Evolutionary conservation across 2,329 filamentous ascomycete species (phyloP).

Genomic region (Cercospora sp.): DNA sequence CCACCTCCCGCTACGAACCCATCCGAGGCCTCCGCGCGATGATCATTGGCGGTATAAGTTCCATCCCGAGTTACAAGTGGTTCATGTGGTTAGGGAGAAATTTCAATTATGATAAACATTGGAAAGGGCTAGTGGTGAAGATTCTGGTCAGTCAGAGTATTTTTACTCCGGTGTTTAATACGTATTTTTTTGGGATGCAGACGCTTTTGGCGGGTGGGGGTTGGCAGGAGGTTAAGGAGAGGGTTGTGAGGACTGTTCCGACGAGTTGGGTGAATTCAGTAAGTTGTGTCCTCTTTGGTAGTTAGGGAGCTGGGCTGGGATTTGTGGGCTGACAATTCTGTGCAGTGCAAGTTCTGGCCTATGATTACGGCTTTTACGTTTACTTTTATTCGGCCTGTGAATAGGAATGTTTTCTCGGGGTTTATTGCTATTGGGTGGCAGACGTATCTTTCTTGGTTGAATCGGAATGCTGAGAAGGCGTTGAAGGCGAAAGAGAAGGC

Average conservation of each 20-base stretch:
- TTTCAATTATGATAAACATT: slow-evolving; percentile 80
- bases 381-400: slow-evolving; percentile 76
- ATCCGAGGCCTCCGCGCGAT: slow-evolving; percentile 69
- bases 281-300: too few relatives aligned
- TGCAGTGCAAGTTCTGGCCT: slow-evolving; percentile 76
- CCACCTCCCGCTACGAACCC: slow-evolving; percentile 60
- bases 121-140: slow-evolving; percentile 71
- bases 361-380: slow-evolving; percentile 84
- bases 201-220: slow-evolving; percentile 59
- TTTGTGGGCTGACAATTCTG: background rate
- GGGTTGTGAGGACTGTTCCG: slow-evolving; percentile 74
- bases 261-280: slow-evolving; percentile 65
- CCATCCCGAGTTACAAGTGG: slow-evolving; percentile 82
- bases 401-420: slow-evolving; percentile 74
- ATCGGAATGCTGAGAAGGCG: slow-evolving; percentile 67
- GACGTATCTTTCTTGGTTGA: slow-evolving; percentile 81
- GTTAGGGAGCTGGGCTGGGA: too few relatives aligned
- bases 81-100: slow-evolving; percentile 74
- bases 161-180: slow-evolving; percentile 69
- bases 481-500: slow-evolving; percentile 37
- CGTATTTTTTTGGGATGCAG: slow-evolving; percentile 56
- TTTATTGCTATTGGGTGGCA: slow-evolving; percentile 85
- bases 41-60: slow-evolving; percentile 68
- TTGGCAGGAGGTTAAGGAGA: slow-evolving; percentile 63
- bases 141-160: slow-evolving; percentile 75